These are phyloP conservation scores for Imleria badia DNA, from an alignment of 768 basidiomycete species.

Conservation along the genomic window DNA sequence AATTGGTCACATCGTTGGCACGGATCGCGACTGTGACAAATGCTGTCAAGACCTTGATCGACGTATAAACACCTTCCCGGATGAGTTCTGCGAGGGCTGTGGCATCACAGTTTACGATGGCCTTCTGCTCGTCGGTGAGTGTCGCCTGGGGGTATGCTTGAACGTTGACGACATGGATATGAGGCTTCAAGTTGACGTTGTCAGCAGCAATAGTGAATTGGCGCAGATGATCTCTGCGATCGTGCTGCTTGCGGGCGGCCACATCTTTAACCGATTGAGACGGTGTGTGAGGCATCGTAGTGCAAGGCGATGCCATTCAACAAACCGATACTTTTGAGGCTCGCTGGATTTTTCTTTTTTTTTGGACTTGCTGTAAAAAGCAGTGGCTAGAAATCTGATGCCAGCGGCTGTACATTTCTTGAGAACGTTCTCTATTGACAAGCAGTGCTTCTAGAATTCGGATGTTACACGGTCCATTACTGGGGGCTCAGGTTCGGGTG, in stretches of 20 bases:
- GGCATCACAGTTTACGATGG: slow-evolving; percentile 32
- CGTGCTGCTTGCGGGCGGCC: slow-evolving; percentile 22
- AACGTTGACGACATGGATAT: slow-evolving; percentile 13
- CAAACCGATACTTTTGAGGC: slow-evolving; percentile 2
- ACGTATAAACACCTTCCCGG: slow-evolving; percentile 21
- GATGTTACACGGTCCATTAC: too few species aligned
- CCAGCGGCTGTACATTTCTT: slow-evolving; percentile 4
- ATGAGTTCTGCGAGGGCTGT: slow-evolving; percentile 26
- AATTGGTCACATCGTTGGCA: slow-evolving; percentile 43
- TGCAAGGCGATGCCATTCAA: background rate
- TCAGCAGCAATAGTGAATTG: slow-evolving; percentile 1
- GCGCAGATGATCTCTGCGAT: slow-evolving; percentile 22
- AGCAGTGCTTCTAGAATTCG: too few species aligned
- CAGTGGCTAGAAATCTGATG: background rate
- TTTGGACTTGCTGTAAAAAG: slow-evolving; percentile 15
- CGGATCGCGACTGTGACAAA: slow-evolving; percentile 27
- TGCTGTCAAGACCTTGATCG: slow-evolving; percentile 28
- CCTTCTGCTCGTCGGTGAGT: slow-evolving; percentile 27
- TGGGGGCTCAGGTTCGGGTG: too few species aligned
- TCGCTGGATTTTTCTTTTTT: background rate
- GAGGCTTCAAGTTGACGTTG: slow-evolving; percentile 1
- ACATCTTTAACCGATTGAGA: slow-evolving; percentile 8
- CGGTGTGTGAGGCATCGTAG: slow-evolving; percentile 6
- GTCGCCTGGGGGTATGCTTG: slow-evolving; percentile 27
- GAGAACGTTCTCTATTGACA: background rate